phyloP scores from a whole-genome alignment of 1,139 yeast species.

The Saccharomyces hybrid region DNA sequence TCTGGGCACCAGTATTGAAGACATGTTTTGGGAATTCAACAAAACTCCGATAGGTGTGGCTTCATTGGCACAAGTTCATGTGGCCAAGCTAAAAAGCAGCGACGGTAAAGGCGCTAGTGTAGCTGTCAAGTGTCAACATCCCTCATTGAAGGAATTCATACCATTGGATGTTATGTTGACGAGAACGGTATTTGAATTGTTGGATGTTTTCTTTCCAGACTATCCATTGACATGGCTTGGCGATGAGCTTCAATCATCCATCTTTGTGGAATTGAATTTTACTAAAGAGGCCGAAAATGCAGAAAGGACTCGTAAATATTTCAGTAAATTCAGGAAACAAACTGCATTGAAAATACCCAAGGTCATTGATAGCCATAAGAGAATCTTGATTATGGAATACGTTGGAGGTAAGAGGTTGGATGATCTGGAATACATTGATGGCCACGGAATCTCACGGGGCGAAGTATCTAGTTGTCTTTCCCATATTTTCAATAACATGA shows the following conservation, averaged over 20 bases:
- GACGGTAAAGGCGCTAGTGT: constrained; percentile 55
- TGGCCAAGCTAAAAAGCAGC: constrained; percentile 48
- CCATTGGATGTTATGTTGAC: constrained; percentile 84
- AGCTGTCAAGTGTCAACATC: constrained; percentile 94
- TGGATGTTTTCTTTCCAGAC: constrained; percentile 81
- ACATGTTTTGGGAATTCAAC: constrained; percentile 53
- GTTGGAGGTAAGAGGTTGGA: constrained; percentile 79
- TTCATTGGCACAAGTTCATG: constrained; percentile 91
- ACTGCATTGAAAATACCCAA: constrained; percentile 81
- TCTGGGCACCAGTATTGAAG: constrained; percentile 53
- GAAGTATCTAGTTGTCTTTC: constrained; percentile 81
- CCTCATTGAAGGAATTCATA: constrained; percentile 76
- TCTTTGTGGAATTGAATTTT: constrained; percentile 83
- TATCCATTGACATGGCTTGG: constrained; percentile 92
- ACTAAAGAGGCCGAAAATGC: constrained; percentile 83
- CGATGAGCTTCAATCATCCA: constrained; percentile 80
- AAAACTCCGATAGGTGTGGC: constrained; percentile 84
- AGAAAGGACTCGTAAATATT: constrained; percentile 55
- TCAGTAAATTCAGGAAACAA: constrained; percentile 41
- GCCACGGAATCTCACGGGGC: constrained; percentile 61
- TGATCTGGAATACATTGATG: constrained; percentile 55
- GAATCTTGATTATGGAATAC: constrained; percentile 85
- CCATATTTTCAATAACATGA: constrained; percentile 90
- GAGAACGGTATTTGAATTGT: constrained; percentile 60
- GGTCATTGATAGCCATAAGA: constrained; percentile 54